Percentiles rank a stretch among this genome's conserved stretches.
Conservation (phyloP, 768 basidiomycete species). For the Scleroderma bovista region DNA sequence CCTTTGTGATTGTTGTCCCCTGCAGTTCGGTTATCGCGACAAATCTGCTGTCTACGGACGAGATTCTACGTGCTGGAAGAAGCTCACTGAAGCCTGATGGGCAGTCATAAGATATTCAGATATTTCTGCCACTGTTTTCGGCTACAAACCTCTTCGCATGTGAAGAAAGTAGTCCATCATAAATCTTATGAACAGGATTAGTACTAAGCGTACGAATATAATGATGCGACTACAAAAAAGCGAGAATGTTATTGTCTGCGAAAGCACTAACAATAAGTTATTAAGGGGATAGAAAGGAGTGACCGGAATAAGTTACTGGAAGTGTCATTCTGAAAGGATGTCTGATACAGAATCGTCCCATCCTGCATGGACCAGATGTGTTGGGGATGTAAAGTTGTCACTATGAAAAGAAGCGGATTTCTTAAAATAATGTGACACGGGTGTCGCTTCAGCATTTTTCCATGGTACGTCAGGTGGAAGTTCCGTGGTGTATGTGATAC, state of each 20-base stretch:
- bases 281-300: slow-evolving; percentile 13
- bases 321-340: slow-evolving; percentile 27
- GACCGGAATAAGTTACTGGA: slow-evolving; percentile 22
- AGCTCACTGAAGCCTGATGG: slow-evolving; percentile 84
- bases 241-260: slow-evolving; percentile 2
- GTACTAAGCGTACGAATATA: slow-evolving; percentile 23
- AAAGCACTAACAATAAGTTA: slow-evolving; percentile 25
- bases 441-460: slow-evolving; percentile 30
- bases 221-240: slow-evolving; percentile 4
- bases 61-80: slow-evolving; percentile 86
- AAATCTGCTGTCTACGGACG: slow-evolving; percentile 92
- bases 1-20: slow-evolving; percentile 21
- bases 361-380: slow-evolving; percentile 49
- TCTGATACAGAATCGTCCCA: slow-evolving; percentile 56
- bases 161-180: slow-evolving; percentile 11
- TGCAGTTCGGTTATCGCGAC: slow-evolving; percentile 87
- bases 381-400: slow-evolving; percentile 37
- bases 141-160: slow-evolving; percentile 10
- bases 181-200: slow-evolving; percentile 24
- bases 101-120: slow-evolving; percentile 34
- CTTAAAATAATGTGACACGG: slow-evolving; percentile 32
- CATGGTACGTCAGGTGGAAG: slow-evolving; percentile 29
- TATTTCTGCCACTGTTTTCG: slow-evolving; percentile 16
- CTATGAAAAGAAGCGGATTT: slow-evolving; percentile 37
- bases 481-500: slow-evolving; percentile 30